Base-by-base conservation (phyloP, 73 alveolate genomes). In the Tetrahymena elliotti region DNA sequence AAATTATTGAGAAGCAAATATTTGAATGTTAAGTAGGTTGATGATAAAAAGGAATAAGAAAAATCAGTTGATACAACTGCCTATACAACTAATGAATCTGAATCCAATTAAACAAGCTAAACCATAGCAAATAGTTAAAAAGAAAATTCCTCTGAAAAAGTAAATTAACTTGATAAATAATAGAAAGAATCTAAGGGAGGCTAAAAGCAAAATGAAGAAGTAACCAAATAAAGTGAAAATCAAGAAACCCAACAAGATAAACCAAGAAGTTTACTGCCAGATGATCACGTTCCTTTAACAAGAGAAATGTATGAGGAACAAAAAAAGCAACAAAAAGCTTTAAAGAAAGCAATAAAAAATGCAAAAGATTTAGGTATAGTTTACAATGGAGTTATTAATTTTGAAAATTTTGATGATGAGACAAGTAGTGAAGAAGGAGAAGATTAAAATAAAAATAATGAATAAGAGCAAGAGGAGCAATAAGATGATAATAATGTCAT, bases 271-370 rank as follows among this genome's bases (percentile, higher is more conserved):
- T 88, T 95, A 35, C 41, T 96, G 96, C 84, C 93, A 24, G 93
- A 88, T 41, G 98, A 97, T 24, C 82, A 82, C 39, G 83, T 84
- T 27, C 96, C 98, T 40, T 94, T 96, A 68, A 94, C 93, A 52
- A 53, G 93, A 94, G 95, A 94, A 33, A 94, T 94, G 96, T 83
- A 84, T 83, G 68, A 83, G 4, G 52, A 94, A 84, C 27, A 33
- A n/a, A n/a, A 94, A 34, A 84, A 84, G 22, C 38, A 94, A 18
- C 36, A 94, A 84, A 53, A 41, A 33, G 93, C 92, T 11, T 84
- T 93, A 93, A 37, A 94, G 93, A 16, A 82, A 33, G 96, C 96
- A 22, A 36, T 37, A 6, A 33, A 94, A 37, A 53, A 36, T 11
- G 96, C 96, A 33, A 94, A 94, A 41, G 93, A 94, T 33, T 88